Evolutionary conservation across 306 rosid genomes (phyloP).

Genomic region (Dryas drummondii): DNA sequence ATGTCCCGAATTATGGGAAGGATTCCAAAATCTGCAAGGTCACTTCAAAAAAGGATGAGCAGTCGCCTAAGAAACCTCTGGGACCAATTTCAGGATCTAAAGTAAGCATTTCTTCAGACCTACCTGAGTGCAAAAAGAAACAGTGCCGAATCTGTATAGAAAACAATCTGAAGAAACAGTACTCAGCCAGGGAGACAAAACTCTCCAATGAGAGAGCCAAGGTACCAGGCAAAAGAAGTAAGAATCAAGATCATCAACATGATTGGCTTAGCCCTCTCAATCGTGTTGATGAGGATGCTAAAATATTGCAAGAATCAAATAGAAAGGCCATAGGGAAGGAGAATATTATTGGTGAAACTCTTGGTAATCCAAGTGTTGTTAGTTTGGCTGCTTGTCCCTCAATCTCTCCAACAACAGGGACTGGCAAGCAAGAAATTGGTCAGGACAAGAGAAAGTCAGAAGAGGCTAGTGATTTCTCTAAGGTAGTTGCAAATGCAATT

Average conservation of each 20-base stretch:
- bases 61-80: slow-evolving; percentile 14
- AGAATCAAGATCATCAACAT: slow-evolving; percentile 14
- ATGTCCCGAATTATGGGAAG: slow-evolving; percentile 11
- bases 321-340: slow-evolving; percentile 12
- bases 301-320: slow-evolving; percentile 16
- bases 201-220: not conserved
- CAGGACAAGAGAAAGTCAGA: not conserved
- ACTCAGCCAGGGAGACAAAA: slow-evolving; percentile 12
- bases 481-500: slow-evolving; percentile 45
- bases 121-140: slow-evolving; percentile 15
- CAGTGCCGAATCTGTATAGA: slow-evolving; percentile 15
- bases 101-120: slow-evolving; percentile 24
- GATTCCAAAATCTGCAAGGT: slow-evolving; percentile 15
- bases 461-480: slow-evolving; percentile 38
- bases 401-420: not conserved
- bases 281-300: slow-evolving; percentile 16
- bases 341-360: slow-evolving; percentile 15
- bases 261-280: slow-evolving; percentile 14
- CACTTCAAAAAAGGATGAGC: slow-evolving; percentile 23
- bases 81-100: slow-evolving; percentile 22
- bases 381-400: not conserved
- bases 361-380: slow-evolving; percentile 23
- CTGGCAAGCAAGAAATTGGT: slow-evolving; percentile 19
- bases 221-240: slow-evolving; percentile 18
- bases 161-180: slow-evolving; percentile 28